Conservation (phyloP, 257 asterid species). For the Forsythia suspensa region DNA sequence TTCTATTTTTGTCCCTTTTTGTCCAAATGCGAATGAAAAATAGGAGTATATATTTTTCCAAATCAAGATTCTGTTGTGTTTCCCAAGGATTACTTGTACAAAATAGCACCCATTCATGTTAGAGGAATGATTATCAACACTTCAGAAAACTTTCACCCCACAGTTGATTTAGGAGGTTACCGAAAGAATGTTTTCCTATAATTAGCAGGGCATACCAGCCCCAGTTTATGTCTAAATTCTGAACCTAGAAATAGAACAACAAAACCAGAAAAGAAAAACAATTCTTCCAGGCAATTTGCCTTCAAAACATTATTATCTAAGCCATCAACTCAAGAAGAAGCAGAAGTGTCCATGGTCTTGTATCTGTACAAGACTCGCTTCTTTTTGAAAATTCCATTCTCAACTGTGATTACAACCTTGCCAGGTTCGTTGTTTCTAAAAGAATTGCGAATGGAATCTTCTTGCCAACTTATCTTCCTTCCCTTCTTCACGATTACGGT, state of each 20-base stretch:
- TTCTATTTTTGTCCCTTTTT: neutral
- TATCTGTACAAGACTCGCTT: constrained; percentile 48
- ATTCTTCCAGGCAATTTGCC: neutral
- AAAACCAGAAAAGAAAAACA: neutral
- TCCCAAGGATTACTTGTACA: neutral
- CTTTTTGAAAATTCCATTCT: constrained; percentile 52
- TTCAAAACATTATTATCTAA: neutral
- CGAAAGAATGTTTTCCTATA: neutral
- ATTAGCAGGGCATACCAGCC: neutral
- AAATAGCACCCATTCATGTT: neutral
- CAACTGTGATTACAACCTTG: constrained; percentile 49
- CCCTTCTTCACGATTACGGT: constrained; percentile 51
- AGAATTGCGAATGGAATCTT: constrained; percentile 48
- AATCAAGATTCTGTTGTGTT: neutral
- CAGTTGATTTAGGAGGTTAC: neutral
- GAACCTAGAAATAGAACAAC: neutral
- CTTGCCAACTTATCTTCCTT: constrained; percentile 45
- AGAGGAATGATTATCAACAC: neutral
- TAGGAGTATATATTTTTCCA: neutral
- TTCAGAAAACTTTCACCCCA: neutral
- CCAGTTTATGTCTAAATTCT: neutral
- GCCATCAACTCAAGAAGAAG: constrained; percentile 6
- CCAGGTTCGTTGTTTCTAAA: constrained; percentile 52
- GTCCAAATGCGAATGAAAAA: neutral
- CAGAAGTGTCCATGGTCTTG: constrained; percentile 29